These are phyloP conservation scores for Pythium oligandrum DNA, from an alignment of 352 stramenopile genomes.

Conservation along the genomic window DNA sequence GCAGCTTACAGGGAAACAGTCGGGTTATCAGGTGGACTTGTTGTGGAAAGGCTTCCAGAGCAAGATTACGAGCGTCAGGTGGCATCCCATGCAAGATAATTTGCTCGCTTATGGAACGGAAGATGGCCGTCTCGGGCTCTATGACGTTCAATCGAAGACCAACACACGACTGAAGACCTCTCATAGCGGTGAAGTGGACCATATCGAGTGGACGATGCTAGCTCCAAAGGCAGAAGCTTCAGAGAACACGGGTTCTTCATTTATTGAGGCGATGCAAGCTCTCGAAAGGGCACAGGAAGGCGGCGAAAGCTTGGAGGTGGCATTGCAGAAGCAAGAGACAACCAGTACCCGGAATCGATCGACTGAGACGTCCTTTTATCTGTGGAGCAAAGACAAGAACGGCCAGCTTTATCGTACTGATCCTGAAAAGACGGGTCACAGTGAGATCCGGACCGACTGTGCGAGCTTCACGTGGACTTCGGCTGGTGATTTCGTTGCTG, in stretches of 20 bases:
- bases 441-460: slow-evolving; percentile 9
- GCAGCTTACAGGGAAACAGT: slow-evolving; percentile 20
- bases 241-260: slow-evolving; percentile 8
- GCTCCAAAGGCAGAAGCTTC: not conserved
- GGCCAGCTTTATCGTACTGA: slow-evolving; percentile 6
- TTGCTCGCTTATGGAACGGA: slow-evolving; percentile 70
- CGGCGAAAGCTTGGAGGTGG: slow-evolving; percentile 46
- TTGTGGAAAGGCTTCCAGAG: slow-evolving; percentile 79
- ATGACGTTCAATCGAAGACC: slow-evolving; percentile 50
- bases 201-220: slow-evolving; percentile 37
- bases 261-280: slow-evolving; percentile 42
- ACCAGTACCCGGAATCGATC: not conserved
- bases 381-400: slow-evolving; percentile 50
- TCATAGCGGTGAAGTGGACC: slow-evolving; percentile 33
- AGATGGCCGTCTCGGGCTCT: slow-evolving; percentile 56
- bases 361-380: slow-evolving; percentile 11
- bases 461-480: slow-evolving; percentile 16
- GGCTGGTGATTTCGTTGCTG: slow-evolving; percentile 12
- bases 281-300: slow-evolving; percentile 44
- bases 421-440: slow-evolving; percentile 6
- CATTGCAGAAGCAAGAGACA: slow-evolving; percentile 27
- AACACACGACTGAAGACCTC: slow-evolving; percentile 40
- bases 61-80: slow-evolving; percentile 64
- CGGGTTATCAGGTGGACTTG: slow-evolving; percentile 30
- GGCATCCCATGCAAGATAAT: slow-evolving; percentile 48